Evolutionary conservation across 179 eudicot species (phyloP), one percentile per base, ranked within the genome.

Genomic region (Amaranthus tricolor): DNA sequence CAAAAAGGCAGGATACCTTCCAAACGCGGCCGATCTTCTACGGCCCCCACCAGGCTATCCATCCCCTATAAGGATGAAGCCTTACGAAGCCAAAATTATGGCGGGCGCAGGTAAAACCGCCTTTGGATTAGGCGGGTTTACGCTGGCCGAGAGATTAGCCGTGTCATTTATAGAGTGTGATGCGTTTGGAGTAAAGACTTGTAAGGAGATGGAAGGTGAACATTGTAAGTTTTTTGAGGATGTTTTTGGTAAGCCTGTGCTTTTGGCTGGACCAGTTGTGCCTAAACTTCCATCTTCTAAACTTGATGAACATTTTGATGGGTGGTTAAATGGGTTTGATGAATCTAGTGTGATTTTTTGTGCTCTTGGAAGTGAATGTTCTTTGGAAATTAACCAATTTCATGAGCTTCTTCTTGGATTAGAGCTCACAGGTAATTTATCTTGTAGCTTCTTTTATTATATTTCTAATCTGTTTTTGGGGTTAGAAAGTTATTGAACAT

Each of bases 391-490:
- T 73, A 60, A 49, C 6, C 61, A 54, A 53, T 80, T 85, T 70
- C 72, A 66, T 11, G 82, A 85, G 58, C 53, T 82, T n/a, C 47
- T 82, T 52, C 58, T 82, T 62, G 88, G 85, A 31, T 62, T 85
- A 50, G 88, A 80, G 76, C 75, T 70, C n/a, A 77, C 79, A 13
- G 70, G 78, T 76, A 76, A 2, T 31, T 31, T 31, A 31, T 2
- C 40, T 31, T 31, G 40, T 31, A 31, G 3, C 3, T 31, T 31
- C 40, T 31, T 24, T 24, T 24, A 1, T 24, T 24, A 24, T 24
- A 24, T 24, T 1, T 5, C 58, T 2, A 9, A 54, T 13, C 2
- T 12, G 2, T 53, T 9, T 9, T 13, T 54, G 5, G 5, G 5
- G 11, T 13, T 54, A 5, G 58, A 13, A 0, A 54, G 6, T 5